phyloP scores from a whole-genome alignment of 2,329 filamentous ascomycete species.

The Hypoxylon sp. region DNA sequence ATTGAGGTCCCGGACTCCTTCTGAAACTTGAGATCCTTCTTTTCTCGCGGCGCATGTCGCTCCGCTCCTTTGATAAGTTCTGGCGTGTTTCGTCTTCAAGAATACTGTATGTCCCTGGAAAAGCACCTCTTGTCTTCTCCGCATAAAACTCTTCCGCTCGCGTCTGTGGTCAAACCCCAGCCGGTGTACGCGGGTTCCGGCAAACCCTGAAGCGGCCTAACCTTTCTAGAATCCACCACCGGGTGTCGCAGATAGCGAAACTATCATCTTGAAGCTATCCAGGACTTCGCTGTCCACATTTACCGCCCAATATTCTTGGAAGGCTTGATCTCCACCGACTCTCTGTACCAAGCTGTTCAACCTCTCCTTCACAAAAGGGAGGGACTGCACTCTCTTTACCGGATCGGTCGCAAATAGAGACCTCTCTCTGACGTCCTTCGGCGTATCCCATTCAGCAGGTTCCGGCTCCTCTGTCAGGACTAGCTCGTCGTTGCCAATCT shows the following conservation, averaged over 20 bases:
- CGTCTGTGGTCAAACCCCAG: not conserved
- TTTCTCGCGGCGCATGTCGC: too few relatives aligned
- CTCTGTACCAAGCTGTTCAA: slow-evolving; percentile 65
- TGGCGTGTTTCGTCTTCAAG: too few relatives aligned
- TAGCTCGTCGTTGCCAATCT: slow-evolving; percentile 58
- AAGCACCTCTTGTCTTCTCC: not conserved
- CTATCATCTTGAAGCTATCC: slow-evolving; percentile 63
- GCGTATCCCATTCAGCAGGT: slow-evolving; percentile 62
- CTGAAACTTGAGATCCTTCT: too few relatives aligned
- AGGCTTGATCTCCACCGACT: slow-evolving; percentile 70
- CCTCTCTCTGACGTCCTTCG: slow-evolving; percentile 61
- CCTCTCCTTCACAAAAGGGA: slow-evolving; percentile 69
- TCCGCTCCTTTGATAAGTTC: too few relatives aligned
- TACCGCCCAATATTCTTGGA: slow-evolving; percentile 72
- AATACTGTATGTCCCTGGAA: not conserved
- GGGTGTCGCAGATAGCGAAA: not conserved
- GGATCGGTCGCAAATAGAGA: slow-evolving; percentile 67
- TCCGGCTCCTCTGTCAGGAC: slow-evolving; percentile 54
- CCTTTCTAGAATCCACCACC: slow-evolving; percentile 15
- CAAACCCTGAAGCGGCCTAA: not conserved
- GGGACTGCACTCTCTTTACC: slow-evolving; percentile 70
- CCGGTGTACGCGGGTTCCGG: not conserved
- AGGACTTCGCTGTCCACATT: slow-evolving; percentile 80
- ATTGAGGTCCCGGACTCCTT: too few relatives aligned
- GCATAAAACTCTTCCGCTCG: not conserved